Base-by-base conservation (phyloP, 345 rosid species). In the Xanthoceras sorbifolium region DNA sequence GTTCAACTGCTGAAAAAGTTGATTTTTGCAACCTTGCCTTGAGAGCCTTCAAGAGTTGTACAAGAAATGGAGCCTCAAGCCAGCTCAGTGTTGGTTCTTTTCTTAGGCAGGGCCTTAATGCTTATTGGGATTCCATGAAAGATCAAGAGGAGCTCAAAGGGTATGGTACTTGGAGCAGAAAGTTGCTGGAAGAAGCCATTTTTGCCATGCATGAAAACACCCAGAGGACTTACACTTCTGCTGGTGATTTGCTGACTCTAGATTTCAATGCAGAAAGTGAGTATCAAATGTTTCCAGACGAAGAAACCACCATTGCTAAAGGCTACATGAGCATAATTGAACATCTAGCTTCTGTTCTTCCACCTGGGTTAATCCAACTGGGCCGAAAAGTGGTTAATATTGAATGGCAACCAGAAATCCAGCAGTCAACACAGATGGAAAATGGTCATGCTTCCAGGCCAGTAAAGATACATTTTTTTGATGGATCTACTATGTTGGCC, bases 291-390 rank as follows among this genome's bases (percentile, higher is more conserved):
- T 96, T 91, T 81, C 93, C 97, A 1, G 98, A 96, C 6, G 98
- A 96, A 78, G 99, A 96, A 82, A 87, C 92, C 85, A 96, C 99
- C n/a, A 91, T 96, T 50, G 97, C 99, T 15, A 93, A 88, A 78
- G 99, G 99, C 23, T 96, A 93, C 78, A 80, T 81, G 54, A 90
- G 89, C 74, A 77, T 96, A 61, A 86, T 93, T 25, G 83, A 87
- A 76, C 84, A 87, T 17, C 79, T 96, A 25, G 97, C 99, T 28
- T 89, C 94, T 67, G 92, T 84, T 76, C 87, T 96, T 44, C 99
- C 98, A 4, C 84, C 77, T 20, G 94, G 88, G 69, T 78, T 91
- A 23, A 80, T 96, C 78, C 93, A 92, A 72, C 77, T 93, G 71
- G 91, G 87, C 73, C 82, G 84, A 20, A 88, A 84, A 72, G 99